Evolutionary conservation across 352 stramenopile species (phyloP), one percentile per base, ranked within the genome.

Genomic region (Discostella stelligera): DNA sequence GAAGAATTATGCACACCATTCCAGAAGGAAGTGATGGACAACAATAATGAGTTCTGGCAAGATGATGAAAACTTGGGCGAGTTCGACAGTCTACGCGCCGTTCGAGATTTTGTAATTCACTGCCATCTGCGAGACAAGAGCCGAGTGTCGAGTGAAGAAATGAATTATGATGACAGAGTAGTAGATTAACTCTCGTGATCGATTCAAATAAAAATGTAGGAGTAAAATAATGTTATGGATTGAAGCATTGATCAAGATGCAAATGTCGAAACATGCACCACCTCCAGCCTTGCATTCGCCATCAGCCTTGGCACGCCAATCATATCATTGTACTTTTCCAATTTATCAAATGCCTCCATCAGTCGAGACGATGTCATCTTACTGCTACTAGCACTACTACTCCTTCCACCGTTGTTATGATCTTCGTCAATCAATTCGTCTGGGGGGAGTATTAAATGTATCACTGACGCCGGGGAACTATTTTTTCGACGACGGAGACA

Each of bases 291-390:
- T 14, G 63, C 54, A 68, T 52, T 27, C 3, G 23, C 23, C 30
- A 79, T 67, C 23, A 79, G 39, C 20, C 39, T 73, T 16, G 54
- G 27, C 44, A 55, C 44, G 1, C 71, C 71, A 63, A 79, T 73
- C 71, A 79, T 68, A 68, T 68, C 39, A 63, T 79, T 73, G 55
- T 79, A 62, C 44, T 66, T 41, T n/a, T 73, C 79, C 18, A 82
- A 74, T 21, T 79, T 80, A 21, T 65, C 58, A 25, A 67, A 83
- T 55, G 62, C 55, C 11, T 64, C 27, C 16, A 21, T 68, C 23
- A 79, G 74, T 27, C 59, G 82, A n/a, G 54, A 77, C 32, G 23
- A 75, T 37, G 39, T 52, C 14, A 73, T 55, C 18, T 74, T 41
- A 44, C 46, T 55, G 20, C 74, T 41, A 44, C 46, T 50, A 13